Evolutionary conservation across 129 eudicot species (phyloP).

Genomic region (Oenanthe sinensis): DNA sequence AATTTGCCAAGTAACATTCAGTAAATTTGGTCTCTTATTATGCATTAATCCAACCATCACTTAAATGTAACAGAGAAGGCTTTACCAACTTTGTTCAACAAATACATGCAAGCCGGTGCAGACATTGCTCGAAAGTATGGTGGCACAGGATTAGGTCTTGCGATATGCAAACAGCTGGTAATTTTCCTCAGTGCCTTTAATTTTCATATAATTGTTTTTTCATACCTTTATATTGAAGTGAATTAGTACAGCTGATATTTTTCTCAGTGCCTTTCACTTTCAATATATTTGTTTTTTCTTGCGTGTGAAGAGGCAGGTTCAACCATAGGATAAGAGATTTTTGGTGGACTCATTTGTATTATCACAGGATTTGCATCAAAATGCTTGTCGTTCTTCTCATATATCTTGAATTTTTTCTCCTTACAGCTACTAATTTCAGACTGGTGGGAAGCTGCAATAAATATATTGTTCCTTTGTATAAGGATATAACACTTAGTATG

Average conservation of each 20-base stretch:
- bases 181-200: background rate
- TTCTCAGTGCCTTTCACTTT: background rate
- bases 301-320: background rate
- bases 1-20: background rate
- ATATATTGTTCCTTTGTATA: background rate
- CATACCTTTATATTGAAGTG: background rate
- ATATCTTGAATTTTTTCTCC: background rate
- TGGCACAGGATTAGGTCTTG: constrained; percentile 97
- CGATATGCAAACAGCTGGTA: constrained; percentile 97
- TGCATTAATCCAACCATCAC: background rate
- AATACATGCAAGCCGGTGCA: constrained; percentile 94
- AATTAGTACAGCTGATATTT: constrained; percentile 48
- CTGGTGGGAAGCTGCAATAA: background rate
- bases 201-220: background rate
- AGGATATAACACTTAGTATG: background rate
- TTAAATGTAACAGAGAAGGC: constrained; percentile 57
- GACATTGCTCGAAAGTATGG: constrained; percentile 95
- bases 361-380: background rate
- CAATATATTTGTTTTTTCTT: background rate
- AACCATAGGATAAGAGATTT: background rate
- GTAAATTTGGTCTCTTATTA: background rate
- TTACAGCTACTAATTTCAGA: background rate
- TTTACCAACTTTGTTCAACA: constrained; percentile 74
- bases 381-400: background rate
- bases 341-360: background rate